Evolutionary conservation across 225 moss, liverwort and hornwort species (phyloP).

Genomic region (Thuidium tamariscinum): DNA sequence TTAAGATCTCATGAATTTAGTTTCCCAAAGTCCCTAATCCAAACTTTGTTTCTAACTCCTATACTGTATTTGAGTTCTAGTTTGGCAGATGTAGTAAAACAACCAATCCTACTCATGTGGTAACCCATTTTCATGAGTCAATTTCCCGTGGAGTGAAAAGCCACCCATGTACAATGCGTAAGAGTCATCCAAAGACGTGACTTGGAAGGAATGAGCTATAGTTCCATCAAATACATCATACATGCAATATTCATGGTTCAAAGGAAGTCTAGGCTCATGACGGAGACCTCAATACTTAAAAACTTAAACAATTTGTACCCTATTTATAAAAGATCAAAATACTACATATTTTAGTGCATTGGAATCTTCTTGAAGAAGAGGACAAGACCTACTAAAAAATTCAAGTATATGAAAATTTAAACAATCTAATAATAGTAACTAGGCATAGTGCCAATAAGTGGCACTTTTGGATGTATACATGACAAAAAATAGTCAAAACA

Average conservation of each 20-base stretch:
- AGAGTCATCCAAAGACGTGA: neutral
- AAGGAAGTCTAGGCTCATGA: neutral
- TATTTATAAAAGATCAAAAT: neutral
- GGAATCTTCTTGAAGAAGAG: neutral
- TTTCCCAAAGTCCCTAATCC: neutral
- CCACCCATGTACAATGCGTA: neutral
- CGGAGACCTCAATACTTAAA: neutral
- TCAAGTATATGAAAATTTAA: too few species aligned
- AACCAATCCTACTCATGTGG: neutral
- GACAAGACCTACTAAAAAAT: neutral
- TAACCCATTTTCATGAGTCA: neutral
- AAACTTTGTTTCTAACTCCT: neutral
- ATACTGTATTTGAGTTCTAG: neutral
- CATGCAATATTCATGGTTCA: neutral
- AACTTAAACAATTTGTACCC: neutral
- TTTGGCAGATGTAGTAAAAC: neutral
- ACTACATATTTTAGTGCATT: neutral
- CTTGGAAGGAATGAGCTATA: neutral
- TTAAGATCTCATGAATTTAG: neutral
- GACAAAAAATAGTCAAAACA: neutral
- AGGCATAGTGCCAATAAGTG: too few species aligned
- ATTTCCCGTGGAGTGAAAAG: neutral
- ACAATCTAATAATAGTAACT: too few species aligned
- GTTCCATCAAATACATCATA: neutral
- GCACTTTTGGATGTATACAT: too few species aligned